phyloP scores from a whole-genome alignment of 805 yeast species.

The Barnettozyma pratensis region DNA sequence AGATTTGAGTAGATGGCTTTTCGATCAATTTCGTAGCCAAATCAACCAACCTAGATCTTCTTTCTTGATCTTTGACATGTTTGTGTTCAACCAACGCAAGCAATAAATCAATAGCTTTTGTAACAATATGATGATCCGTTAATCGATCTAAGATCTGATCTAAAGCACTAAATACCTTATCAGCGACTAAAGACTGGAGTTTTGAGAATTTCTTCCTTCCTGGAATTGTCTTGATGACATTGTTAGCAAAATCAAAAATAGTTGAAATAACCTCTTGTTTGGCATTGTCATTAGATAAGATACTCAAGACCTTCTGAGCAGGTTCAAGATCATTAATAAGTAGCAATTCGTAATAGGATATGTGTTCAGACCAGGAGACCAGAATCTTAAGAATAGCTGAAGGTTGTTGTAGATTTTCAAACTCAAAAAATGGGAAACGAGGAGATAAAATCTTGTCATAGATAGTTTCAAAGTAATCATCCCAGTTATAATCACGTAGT shows the following conservation, averaged over 20 bases:
- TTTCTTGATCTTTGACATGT: conserved; percentile 49
- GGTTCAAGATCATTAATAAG: conserved; percentile 52
- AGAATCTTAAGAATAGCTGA: conserved; percentile 71
- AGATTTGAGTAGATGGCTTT: conserved; percentile 48
- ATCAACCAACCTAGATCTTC: conserved; percentile 46
- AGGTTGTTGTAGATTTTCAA: conserved; percentile 77
- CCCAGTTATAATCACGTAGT: conserved; percentile 59
- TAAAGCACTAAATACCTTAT: conserved; percentile 44
- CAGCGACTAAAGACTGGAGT: conserved; percentile 54
- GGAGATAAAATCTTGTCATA: conserved; percentile 54
- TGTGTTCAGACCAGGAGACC: conserved; percentile 48
- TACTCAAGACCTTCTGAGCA: conserved; percentile 46
- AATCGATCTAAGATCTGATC: conserved; percentile 41
- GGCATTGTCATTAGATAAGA: conserved; percentile 49
- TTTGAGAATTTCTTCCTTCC: conserved; percentile 39
- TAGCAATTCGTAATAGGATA: conserved; percentile 45
- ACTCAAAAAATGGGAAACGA: conserved; percentile 61
- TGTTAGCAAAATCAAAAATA: conserved; percentile 50
- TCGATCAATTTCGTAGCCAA: conserved; percentile 59
- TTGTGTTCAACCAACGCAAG: conserved; percentile 50
- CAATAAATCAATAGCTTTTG: conserved; percentile 48
- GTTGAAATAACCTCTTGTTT: conserved; percentile 60
- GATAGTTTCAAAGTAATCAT: conserved; percentile 41
- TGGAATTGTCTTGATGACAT: conserved; percentile 39
- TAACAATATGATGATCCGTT: conserved; percentile 39